These are phyloP conservation scores for Coemansia interrupta DNA, from an alignment of 192 early-diverging fungal genomes.

Conservation along the genomic window DNA sequence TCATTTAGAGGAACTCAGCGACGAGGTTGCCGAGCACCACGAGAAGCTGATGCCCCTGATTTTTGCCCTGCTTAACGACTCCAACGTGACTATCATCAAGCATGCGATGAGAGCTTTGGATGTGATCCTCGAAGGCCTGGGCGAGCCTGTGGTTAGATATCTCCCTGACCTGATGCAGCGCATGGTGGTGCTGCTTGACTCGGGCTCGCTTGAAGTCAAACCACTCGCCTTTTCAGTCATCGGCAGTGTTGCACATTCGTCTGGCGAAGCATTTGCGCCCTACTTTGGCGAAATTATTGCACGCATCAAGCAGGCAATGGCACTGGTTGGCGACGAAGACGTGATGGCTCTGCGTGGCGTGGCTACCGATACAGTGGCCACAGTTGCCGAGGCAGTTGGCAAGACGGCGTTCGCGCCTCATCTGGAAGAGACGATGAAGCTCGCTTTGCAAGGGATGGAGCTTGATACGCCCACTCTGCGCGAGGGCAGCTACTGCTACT, in stretches of 20 bases:
- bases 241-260: slow-evolving; percentile 86
- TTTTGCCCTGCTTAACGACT: slow-evolving; percentile 78
- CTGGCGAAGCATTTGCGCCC: slow-evolving; percentile 60
- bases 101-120: slow-evolving; percentile 83
- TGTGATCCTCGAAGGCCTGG: slow-evolving; percentile 83
- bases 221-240: slow-evolving; percentile 79
- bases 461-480: slow-evolving; percentile 69
- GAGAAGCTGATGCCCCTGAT: slow-evolving; percentile 79
- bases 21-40: slow-evolving; percentile 77
- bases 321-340: slow-evolving; percentile 67
- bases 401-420: slow-evolving; percentile 75
- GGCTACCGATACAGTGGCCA: slow-evolving; percentile 78
- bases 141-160: slow-evolving; percentile 74
- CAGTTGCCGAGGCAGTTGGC: slow-evolving; percentile 85
- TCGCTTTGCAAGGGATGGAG: slow-evolving; percentile 75
- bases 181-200: slow-evolving; percentile 70
- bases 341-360: slow-evolving; percentile 71
- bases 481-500: slow-evolving; percentile 85
- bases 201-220: slow-evolving; percentile 64
- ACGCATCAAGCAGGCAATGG: slow-evolving; percentile 70
- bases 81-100: slow-evolving; percentile 67
- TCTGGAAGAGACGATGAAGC: slow-evolving; percentile 67
- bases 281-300: slow-evolving; percentile 74
- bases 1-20: slow-evolving; percentile 67
- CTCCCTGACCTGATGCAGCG: slow-evolving; percentile 80